A percentile compares a stretch with the other conserved stretches of the same genome.
These are phyloP conservation scores for Chlamydomonas schloesseri DNA, from an alignment of 139 green algal genomes.

Conservation along the genomic window DNA sequence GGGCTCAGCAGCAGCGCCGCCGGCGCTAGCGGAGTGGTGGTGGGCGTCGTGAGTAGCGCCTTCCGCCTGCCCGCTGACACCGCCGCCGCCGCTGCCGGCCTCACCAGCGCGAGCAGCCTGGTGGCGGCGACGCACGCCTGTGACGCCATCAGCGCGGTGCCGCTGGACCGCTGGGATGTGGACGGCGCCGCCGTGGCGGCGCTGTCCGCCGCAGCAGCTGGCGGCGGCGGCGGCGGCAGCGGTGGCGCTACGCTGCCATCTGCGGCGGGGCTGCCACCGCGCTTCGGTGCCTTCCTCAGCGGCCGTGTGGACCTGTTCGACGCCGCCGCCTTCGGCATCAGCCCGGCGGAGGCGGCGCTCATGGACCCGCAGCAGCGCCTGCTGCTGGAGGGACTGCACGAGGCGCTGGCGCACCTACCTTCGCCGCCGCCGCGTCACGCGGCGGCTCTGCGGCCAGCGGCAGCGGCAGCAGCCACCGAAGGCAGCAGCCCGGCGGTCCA, in stretches of 20 bases:
- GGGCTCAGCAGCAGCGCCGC: no score
- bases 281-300: slow-evolving; percentile 77
- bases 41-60: background rate
- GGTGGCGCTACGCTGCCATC: background rate
- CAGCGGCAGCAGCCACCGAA: background rate
- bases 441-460: no score
- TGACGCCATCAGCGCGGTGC: slow-evolving; percentile 26
- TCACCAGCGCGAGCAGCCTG: background rate
- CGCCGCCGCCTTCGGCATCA: slow-evolving; percentile 71
- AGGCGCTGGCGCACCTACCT: slow-evolving; percentile 26
- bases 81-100: no score
- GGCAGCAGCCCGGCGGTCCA: no score
- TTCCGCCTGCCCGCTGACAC: background rate
- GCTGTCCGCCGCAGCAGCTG: background rate
- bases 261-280: slow-evolving; percentile 11
- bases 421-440: background rate
- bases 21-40: no score
- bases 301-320: slow-evolving; percentile 75
- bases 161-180: slow-evolving; percentile 62
- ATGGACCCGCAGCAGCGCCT: slow-evolving; percentile 89
- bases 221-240: background rate
- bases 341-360: slow-evolving; percentile 73
- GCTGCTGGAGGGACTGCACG: slow-evolving; percentile 65
- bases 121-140: background rate
- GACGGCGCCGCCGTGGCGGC: slow-evolving; percentile 28